These are phyloP conservation scores for Flaveria bidentis DNA, from an alignment of 129 eudicot genomes.

Conservation along the genomic window DNA sequence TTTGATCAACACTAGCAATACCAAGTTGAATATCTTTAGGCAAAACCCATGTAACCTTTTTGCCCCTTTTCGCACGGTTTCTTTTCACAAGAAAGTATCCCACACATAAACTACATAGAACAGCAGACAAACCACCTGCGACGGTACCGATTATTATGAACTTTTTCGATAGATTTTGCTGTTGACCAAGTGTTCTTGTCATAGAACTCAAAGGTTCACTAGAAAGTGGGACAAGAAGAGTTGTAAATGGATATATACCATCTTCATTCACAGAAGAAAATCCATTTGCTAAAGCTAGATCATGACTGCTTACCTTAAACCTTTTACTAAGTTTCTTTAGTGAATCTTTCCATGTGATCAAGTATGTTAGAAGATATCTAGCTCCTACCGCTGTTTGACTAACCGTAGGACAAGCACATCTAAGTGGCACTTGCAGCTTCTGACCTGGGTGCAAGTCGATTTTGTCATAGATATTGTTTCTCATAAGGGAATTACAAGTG, in stretches of 20 bases:
- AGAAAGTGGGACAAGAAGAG: slow-evolving; percentile 59
- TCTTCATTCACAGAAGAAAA: slow-evolving; percentile 34
- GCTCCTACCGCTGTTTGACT: slow-evolving; percentile 45
- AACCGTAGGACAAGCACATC: slow-evolving; percentile 75
- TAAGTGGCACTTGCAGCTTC: slow-evolving; percentile 54
- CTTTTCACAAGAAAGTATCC: slow-evolving; percentile 30
- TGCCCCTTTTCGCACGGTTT: background rate
- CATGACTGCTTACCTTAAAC: slow-evolving; percentile 39
- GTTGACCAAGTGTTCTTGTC: slow-evolving; percentile 29
- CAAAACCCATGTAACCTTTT: slow-evolving; percentile 27
- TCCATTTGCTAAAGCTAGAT: slow-evolving; percentile 52
- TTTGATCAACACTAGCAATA: slow-evolving; percentile 48
- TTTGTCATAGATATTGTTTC: slow-evolving; percentile 36
- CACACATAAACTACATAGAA: slow-evolving; percentile 28
- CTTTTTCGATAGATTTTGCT: slow-evolving; percentile 32
- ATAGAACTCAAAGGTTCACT: slow-evolving; percentile 43
- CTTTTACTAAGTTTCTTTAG: slow-evolving; percentile 39
- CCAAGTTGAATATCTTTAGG: slow-evolving; percentile 48
- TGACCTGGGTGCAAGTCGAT: slow-evolving; percentile 23
- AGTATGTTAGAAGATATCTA: slow-evolving; percentile 48
- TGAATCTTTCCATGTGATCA: slow-evolving; percentile 41
- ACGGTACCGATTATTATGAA: slow-evolving; percentile 35
- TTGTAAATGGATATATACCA: slow-evolving; percentile 45
- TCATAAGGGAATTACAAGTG: slow-evolving; percentile 50
- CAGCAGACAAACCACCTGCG: slow-evolving; percentile 37